Evolutionary conservation across 2,329 filamentous ascomycete species (phyloP).

Genomic region (Aspergillus melleus): DNA sequence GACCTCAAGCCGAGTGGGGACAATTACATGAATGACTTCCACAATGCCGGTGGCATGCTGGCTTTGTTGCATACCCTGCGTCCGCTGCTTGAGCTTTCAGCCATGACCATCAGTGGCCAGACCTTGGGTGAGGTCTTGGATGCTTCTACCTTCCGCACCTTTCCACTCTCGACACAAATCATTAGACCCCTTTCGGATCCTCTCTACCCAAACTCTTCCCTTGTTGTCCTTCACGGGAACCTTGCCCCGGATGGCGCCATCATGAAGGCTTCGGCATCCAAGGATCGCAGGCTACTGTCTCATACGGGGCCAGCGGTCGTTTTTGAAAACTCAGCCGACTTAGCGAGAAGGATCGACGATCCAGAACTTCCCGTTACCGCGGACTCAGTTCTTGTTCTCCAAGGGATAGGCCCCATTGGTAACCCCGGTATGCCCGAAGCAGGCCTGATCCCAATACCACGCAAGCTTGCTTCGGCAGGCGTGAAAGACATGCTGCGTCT

Average conservation of each 20-base stretch:
- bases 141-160: constrained; percentile 42
- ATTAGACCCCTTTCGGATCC: constrained; percentile 48
- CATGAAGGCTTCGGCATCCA: constrained; percentile 54
- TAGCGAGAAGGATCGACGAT: constrained; percentile 49
- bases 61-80: constrained; percentile 49
- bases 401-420: constrained; percentile 52
- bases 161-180: constrained; percentile 44
- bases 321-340: constrained; percentile 49
- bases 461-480: constrained; percentile 48
- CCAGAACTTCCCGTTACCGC: constrained; percentile 45
- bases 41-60: constrained; percentile 54
- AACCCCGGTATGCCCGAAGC: constrained; percentile 57
- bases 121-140: constrained; percentile 50
- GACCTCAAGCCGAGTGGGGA: constrained; percentile 56
- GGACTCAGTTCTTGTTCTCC: constrained; percentile 50
- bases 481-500: constrained; percentile 56
- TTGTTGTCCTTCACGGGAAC: constrained; percentile 50
- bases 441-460: constrained; percentile 52
- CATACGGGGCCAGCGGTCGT: constrained; percentile 50
- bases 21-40: constrained; percentile 57
- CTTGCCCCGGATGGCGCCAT: constrained; percentile 51
- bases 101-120: constrained; percentile 49
- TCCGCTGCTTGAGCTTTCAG: constrained; percentile 49
- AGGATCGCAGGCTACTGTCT: constrained; percentile 46
- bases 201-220: constrained; percentile 46